phyloP scores from a whole-genome alignment of 352 stramenopile genomes.

The Pythium guiyangense region DNA sequence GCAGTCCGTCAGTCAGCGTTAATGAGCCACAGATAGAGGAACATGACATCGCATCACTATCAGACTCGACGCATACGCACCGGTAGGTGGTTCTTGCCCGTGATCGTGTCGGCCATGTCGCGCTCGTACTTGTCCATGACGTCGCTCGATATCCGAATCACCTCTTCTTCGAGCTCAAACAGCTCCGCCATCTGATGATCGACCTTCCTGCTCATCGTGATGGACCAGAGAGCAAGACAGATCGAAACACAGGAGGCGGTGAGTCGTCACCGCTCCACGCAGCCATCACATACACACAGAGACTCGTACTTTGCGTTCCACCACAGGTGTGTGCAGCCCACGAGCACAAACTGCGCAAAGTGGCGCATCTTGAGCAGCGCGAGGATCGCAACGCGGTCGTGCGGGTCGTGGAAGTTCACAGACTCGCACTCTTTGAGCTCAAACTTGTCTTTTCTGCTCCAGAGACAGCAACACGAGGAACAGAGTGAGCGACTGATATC shows the following conservation, averaged over 20 bases:
- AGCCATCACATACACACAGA: background rate
- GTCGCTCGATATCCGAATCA: slow-evolving; percentile 75
- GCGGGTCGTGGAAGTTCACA: slow-evolving; percentile 83
- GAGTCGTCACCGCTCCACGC: background rate
- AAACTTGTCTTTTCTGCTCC: slow-evolving; percentile 73
- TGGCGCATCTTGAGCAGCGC: slow-evolving; percentile 80
- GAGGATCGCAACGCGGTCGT: slow-evolving; percentile 83
- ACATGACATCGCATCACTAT: background rate
- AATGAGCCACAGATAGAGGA: background rate
- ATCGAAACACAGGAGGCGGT: background rate
- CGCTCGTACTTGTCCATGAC: slow-evolving; percentile 80
- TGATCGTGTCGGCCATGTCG: slow-evolving; percentile 46
- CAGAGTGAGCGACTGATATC: too few species aligned
- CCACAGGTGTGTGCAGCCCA: slow-evolving; percentile 83
- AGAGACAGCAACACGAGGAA: background rate
- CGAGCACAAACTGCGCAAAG: slow-evolving; percentile 75
- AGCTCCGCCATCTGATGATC: slow-evolving; percentile 86
- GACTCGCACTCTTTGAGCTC: slow-evolving; percentile 82
- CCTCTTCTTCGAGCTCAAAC: slow-evolving; percentile 78
- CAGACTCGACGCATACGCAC: slow-evolving; percentile 13
- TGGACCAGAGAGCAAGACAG: background rate
- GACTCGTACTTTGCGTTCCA: slow-evolving; percentile 80
- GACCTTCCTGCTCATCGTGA: slow-evolving; percentile 48
- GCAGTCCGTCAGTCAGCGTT: background rate
- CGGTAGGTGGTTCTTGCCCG: slow-evolving; percentile 47